Evolutionary conservation across 2,329 filamentous ascomycete species (phyloP).

Genomic region (Teratosphaeriaceae sp.): DNA sequence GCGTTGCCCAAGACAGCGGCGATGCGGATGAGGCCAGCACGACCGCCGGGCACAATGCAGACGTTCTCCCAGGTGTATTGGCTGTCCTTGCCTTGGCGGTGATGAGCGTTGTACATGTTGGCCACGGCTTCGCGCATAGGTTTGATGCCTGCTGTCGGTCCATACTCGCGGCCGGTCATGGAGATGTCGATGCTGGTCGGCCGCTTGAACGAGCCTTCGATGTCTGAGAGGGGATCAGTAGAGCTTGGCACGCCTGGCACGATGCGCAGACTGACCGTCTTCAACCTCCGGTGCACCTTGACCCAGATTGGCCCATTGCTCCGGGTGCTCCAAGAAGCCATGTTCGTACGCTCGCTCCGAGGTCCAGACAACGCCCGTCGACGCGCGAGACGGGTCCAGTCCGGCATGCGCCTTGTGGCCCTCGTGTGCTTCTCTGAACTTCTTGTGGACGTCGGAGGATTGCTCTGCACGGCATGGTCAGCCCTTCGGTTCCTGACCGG

Average conservation of each 20-base stretch:
- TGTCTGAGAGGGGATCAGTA: conserved; percentile 46
- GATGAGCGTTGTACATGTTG: conserved; percentile 86
- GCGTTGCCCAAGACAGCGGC: conserved; percentile 89
- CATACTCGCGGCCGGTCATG: conserved; percentile 75
- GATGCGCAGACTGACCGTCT: conserved; percentile 52
- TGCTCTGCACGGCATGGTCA: conserved; percentile 50
- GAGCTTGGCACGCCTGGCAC: conserved; percentile 37
- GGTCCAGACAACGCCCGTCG: conserved; percentile 92
- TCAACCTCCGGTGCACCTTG: conserved; percentile 93
- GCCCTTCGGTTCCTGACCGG: too few species aligned
- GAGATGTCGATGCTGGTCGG: conserved; percentile 72
- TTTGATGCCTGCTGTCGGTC: conserved; percentile 90
- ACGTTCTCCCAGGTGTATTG: conserved; percentile 98
- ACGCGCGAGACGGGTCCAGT: conserved; percentile 78
- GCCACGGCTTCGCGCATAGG: conserved; percentile 83
- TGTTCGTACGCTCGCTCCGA: conserved; percentile 82
- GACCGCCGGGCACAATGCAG: conserved; percentile 87
- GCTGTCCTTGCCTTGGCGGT: conserved; percentile 77
- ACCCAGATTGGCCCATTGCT: conserved; percentile 84
- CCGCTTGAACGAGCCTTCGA: conserved; percentile 78
- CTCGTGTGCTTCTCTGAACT: conserved; percentile 85
- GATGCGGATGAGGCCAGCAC: conserved; percentile 89
- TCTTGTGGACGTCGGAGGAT: conserved; percentile 75
- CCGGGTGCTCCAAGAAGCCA: conserved; percentile 74
- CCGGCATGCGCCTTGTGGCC: conserved; percentile 87